Evolutionary conservation across 768 basidiomycete genomes (phyloP).

Genomic region (Stropharia rugosoannulata): DNA sequence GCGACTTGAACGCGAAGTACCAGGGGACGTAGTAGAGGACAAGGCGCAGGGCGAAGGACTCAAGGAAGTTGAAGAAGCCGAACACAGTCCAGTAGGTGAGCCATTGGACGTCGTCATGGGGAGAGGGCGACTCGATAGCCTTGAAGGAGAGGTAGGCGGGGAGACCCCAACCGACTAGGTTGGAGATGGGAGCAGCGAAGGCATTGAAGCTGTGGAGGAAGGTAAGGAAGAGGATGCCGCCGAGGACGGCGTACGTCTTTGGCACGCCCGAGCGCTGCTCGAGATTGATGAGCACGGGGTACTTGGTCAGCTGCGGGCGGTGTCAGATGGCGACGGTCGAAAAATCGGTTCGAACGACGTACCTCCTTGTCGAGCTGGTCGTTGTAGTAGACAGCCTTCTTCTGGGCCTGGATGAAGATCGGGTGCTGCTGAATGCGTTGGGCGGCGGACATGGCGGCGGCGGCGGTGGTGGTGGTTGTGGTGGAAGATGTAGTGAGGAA

Average conservation of each 20-base stretch:
- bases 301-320: constrained; percentile 68
- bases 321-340: neutral
- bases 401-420: constrained; percentile 78
- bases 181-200: constrained; percentile 89
- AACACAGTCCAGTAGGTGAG: constrained; percentile 98
- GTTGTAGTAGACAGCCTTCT: constrained; percentile 79
- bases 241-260: constrained; percentile 87
- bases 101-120: constrained; percentile 91
- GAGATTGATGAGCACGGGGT: constrained; percentile 77
- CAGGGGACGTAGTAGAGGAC: constrained; percentile 93
- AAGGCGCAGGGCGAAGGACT: constrained; percentile 78
- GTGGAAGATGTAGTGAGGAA: constrained; percentile 21
- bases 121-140: constrained; percentile 85
- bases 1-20: constrained; percentile 92
- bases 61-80: constrained; percentile 90
- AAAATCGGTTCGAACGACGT: constrained; percentile 20
- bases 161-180: constrained; percentile 91
- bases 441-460: constrained; percentile 64
- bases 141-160: constrained; percentile 95
- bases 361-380: constrained; percentile 97
- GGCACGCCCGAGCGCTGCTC: constrained; percentile 92
- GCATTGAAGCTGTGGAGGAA: constrained; percentile 86
- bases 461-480: constrained; percentile 22
- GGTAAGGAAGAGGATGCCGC: constrained; percentile 61
- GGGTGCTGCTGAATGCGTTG: constrained; percentile 90